Evolutionary conservation across 768 basidiomycete species (phyloP).

Genomic region (Mycena latifolia): DNA sequence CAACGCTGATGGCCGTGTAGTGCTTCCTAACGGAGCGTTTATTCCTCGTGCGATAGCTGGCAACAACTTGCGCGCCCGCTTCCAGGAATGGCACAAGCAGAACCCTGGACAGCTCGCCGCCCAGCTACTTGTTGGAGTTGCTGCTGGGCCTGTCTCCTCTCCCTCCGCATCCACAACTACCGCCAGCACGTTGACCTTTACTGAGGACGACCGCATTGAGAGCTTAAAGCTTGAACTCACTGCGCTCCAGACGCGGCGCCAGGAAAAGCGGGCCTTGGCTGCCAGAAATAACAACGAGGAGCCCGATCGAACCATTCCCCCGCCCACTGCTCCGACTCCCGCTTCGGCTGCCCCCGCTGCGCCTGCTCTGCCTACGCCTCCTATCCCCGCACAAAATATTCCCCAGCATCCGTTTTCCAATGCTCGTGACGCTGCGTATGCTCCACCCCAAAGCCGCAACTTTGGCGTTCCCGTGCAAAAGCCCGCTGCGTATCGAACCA

Average conservation of each 20-base stretch:
- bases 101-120: conserved; percentile 21
- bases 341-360: conserved; percentile 1
- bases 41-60: conserved; percentile 32
- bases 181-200: background rate
- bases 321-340: conserved; percentile 25
- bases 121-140: conserved; percentile 3
- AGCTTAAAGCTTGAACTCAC: background rate
- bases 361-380: background rate
- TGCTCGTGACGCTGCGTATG: conserved; percentile 34
- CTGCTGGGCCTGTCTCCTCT: background rate
- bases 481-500: conserved; percentile 32
- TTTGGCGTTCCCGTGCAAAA: conserved; percentile 22
- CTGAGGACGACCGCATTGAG: background rate
- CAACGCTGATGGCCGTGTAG: conserved; percentile 40
- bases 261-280: conserved; percentile 8
- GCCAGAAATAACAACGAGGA: background rate
- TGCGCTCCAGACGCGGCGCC: background rate
- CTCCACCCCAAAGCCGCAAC: conserved; percentile 31
- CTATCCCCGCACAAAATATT: too few relatives aligned
- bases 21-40: conserved; percentile 39
- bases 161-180: background rate
- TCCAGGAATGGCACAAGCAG: conserved; percentile 18
- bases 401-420: conserved; percentile 16
- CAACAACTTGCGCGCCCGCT: conserved; percentile 9
- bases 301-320: conserved; percentile 8